Evolutionary conservation across 805 yeast species (phyloP).

Genomic region (Nakazawaea ernobii): DNA sequence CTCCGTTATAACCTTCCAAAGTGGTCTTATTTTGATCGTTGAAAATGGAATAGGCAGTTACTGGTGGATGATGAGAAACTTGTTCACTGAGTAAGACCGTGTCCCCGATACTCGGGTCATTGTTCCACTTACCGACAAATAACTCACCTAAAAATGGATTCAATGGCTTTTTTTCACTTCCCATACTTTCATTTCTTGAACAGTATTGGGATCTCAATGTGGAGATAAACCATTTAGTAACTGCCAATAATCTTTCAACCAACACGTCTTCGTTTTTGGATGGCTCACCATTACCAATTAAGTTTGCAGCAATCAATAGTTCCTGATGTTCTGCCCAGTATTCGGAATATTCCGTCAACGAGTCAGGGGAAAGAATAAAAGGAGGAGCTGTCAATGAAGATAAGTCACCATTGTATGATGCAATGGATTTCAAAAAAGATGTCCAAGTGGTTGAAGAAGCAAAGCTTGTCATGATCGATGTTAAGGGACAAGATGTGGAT

Average conservation of each 20-base stretch:
- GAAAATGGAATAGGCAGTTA: conserved; percentile 83
- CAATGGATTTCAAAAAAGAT: conserved; percentile 81
- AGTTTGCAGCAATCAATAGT: conserved; percentile 67
- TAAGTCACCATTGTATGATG: conserved; percentile 89
- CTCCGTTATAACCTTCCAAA: conserved; percentile 85
- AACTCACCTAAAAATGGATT: conserved; percentile 96
- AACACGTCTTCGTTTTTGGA: conserved; percentile 43
- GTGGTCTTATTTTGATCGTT: conserved; percentile 65
- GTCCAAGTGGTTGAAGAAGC: conserved; percentile 66
- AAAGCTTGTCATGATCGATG: conserved; percentile 5
- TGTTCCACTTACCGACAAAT: conserved; percentile 85
- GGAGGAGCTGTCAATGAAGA: conserved; percentile 97
- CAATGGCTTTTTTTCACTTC: conserved; percentile 95
- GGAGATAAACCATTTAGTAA: conserved; percentile 85
- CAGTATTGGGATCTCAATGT: conserved; percentile 92
- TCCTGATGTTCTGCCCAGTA: conserved; percentile 96
- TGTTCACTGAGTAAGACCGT: conserved; percentile 82
- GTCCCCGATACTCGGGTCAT: conserved; percentile 58
- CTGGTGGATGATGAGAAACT: conserved; percentile 96
- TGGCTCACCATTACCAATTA: conserved; percentile 31
- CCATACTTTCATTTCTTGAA: conserved; percentile 84
- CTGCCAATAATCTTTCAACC: conserved; percentile 69
- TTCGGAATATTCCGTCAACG: conserved; percentile 85
- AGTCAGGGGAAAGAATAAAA: conserved; percentile 85
- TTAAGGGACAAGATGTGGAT: not conserved